Evolutionary conservation across 208 protist genomes (phyloP).

Genomic region (Herpetomonas samuelpessoai): DNA sequence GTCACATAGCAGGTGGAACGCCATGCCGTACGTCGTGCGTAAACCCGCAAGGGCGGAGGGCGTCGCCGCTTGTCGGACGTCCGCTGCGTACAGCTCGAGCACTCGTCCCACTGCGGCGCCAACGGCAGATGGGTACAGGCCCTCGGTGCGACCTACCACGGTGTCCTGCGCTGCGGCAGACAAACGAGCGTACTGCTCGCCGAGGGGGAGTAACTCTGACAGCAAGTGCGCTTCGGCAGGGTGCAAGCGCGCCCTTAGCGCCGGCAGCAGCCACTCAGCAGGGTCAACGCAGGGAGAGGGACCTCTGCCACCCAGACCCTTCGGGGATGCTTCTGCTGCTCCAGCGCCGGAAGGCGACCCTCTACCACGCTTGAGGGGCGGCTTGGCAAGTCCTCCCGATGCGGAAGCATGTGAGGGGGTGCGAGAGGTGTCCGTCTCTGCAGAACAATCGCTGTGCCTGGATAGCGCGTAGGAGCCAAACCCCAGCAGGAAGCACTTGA

Average conservation of each 20-base stretch:
- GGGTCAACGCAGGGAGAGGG: neutral
- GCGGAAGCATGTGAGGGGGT: no score
- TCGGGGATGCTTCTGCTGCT: no score
- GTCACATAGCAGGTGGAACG: conserved; percentile 42
- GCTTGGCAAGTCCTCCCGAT: no score
- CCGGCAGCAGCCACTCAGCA: conserved; percentile 4
- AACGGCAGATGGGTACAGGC: conserved; percentile 55
- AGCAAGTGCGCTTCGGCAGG: conserved; percentile 63
- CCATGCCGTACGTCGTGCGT: conserved; percentile 32
- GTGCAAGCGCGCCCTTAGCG: conserved; percentile 39
- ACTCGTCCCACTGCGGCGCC: conserved; percentile 42
- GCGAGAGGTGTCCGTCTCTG: neutral
- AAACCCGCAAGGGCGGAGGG: conserved; percentile 41
- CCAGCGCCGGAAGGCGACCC: neutral
- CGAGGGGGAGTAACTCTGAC: conserved; percentile 50
- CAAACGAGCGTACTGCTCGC: conserved; percentile 38
- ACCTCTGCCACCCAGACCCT: neutral
- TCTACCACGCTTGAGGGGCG: no score
- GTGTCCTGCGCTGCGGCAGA: conserved; percentile 27
- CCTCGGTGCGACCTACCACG: conserved; percentile 41
- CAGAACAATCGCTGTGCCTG: neutral
- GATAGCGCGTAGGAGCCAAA: conserved; percentile 55
- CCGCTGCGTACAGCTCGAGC: conserved; percentile 47
- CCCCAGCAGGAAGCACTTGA: conserved; percentile 77
- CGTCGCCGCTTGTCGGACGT: conserved; percentile 31